Conservation (phyloP, 2,329 filamentous ascomycete species). For the Beauveria sp. region DNA sequence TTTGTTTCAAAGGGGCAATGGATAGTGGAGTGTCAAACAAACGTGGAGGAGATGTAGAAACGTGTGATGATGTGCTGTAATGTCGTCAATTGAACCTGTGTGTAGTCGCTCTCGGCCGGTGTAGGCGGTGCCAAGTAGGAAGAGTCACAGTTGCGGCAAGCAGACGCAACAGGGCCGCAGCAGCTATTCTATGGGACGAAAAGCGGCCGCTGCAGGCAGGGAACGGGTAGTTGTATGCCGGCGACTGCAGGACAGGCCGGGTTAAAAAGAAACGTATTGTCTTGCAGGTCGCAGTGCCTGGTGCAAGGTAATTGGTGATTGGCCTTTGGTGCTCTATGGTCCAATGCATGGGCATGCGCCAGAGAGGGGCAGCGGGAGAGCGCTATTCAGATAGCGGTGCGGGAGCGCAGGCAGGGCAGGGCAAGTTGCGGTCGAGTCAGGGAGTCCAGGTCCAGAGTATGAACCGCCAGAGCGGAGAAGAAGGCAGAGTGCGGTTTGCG, state of each 20-base stretch:
- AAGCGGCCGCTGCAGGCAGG: background rate
- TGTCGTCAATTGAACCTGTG: background rate
- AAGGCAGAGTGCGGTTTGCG: conserved; percentile 5
- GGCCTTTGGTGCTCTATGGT: conserved; percentile 4
- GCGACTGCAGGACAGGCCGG: background rate
- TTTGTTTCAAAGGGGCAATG: background rate
- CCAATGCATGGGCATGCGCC: conserved; percentile 11
- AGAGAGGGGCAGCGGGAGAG: conserved; percentile 5
- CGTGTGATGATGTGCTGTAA: background rate
- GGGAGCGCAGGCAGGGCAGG: background rate
- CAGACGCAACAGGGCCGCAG: background rate
- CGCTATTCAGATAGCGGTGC: conserved; percentile 1
- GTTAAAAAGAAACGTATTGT: conserved; percentile 1
- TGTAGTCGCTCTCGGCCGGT: background rate
- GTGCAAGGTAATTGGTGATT: conserved; percentile 7
- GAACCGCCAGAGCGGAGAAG: conserved; percentile 11
- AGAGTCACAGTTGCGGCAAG: background rate
- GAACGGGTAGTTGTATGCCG: background rate
- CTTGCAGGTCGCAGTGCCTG: conserved; percentile 5
- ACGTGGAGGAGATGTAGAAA: background rate
- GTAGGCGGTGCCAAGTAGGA: background rate
- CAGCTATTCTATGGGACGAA: background rate
- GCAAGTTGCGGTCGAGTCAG: conserved; percentile 7
- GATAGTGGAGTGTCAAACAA: background rate
- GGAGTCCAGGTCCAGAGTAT: conserved; percentile 10